Percentiles rank a stretch among this genome's conserved stretches.
phyloP scores from a whole-genome alignment of 345 rosid genomes.

The Hibiscus syriacus region DNA sequence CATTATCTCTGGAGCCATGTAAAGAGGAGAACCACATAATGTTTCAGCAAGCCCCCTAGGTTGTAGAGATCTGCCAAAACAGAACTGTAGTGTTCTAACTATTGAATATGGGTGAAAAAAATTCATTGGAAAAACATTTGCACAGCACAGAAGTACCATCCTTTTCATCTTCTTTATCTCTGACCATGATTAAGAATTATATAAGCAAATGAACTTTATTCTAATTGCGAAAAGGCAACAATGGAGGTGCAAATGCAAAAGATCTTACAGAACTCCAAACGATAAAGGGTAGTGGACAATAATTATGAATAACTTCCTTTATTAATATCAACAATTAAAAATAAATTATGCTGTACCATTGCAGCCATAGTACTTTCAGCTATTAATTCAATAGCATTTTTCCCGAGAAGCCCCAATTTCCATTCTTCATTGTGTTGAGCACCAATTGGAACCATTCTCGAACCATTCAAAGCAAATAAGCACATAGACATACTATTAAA shows the following conservation, averaged over 20 bases:
- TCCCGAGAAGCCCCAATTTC: neutral
- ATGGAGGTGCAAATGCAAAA: neutral
- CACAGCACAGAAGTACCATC: neutral
- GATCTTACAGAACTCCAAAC: neutral
- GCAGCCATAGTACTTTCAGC: neutral
- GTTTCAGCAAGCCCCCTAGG: conserved; percentile 97
- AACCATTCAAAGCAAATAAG: neutral
- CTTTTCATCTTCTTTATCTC: neutral
- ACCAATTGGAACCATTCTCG: neutral
- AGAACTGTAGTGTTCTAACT: conserved; percentile 10
- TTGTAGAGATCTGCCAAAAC: conserved; percentile 66
- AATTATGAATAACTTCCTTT: neutral
- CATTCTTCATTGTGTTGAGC: neutral
- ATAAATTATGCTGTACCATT: neutral
- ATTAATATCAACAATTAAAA: neutral
- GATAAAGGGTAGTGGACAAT: neutral
- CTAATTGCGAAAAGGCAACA: neutral
- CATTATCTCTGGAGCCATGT: conserved; percentile 99
- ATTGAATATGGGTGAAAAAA: conserved; percentile 6
- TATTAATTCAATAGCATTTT: neutral
- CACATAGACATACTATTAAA: neutral
- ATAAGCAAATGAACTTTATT: neutral
- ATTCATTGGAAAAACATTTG: conserved; percentile 13
- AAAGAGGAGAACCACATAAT: conserved; percentile 95
- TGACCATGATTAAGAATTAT: neutral